Evolutionary conservation across 73 alveolate genomes (phyloP), one percentile per base, ranked within the genome.

Genomic region (Effrenium voratum): DNA sequence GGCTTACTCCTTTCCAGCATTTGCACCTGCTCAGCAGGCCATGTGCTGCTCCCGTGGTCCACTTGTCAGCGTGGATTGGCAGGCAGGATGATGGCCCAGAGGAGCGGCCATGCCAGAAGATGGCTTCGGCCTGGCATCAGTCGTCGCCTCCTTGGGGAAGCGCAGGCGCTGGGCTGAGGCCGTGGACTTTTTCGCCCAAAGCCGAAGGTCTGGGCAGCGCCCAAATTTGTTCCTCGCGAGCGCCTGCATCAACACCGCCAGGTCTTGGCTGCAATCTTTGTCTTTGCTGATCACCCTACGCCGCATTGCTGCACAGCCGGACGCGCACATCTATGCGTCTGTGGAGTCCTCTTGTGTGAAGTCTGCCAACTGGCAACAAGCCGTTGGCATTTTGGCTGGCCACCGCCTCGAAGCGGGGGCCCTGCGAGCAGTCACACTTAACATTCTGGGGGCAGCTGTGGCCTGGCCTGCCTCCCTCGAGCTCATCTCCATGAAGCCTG

Each of bases 51-150:
- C n/a, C n/a, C n/a, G n/a, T n/a, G n/a, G n/a, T n/a, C n/a, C n/a
- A n/a, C n/a, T n/a, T n/a, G n/a, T n/a, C n/a, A n/a, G n/a, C n/a
- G n/a, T n/a, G n/a, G n/a, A n/a, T n/a, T n/a, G n/a, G n/a, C n/a
- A n/a, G n/a, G n/a, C n/a, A n/a, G n/a, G n/a, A n/a, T n/a, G n/a
- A n/a, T n/a, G n/a, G n/a, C n/a, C n/a, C n/a, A n/a, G n/a, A n/a
- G n/a, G n/a, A n/a, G n/a, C n/a, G n/a, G n/a, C n/a, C n/a, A n/a
- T 70, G 49, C 30, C 83, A 13, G 1, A 79, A 66, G 90, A 79
- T 30, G 90, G 90, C 45, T 79, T 87, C 59, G 95, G 95, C 95
- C 84, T 87, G 49, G 93, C 93, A 2, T 12, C 75, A 2, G 22
- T 1, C 34, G 72, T 82, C 6, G 38, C 52, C 52, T 49, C 94